Conservation (phyloP, 1,284 basidiomycete genomes). For the Inonotus hispidus region DNA sequence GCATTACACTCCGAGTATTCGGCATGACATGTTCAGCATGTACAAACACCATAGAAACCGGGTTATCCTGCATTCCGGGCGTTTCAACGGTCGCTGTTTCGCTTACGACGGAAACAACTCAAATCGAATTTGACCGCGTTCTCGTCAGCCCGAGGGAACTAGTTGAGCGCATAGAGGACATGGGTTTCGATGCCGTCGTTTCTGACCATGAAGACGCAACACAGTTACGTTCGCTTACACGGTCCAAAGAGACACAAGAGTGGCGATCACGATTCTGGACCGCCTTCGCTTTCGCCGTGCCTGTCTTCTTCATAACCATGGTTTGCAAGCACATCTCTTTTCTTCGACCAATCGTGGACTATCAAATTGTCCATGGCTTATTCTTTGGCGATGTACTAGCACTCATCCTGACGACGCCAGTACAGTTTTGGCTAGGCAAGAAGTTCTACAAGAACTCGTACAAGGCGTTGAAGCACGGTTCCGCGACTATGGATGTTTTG, state of each 20-base stretch:
- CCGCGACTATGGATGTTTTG: conserved; percentile 96
- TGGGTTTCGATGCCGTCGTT: conserved; percentile 90
- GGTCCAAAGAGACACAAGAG: conserved; percentile 87
- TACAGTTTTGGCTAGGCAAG: conserved; percentile 88
- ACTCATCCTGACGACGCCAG: conserved; percentile 82
- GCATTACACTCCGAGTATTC: conserved; percentile 72
- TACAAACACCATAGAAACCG: conserved; percentile 71
- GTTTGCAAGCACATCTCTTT: conserved; percentile 70
- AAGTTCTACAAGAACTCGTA: conserved; percentile 89
- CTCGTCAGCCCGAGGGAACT: conserved; percentile 78
- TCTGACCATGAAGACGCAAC: conserved; percentile 79
- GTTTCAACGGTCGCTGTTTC: conserved; percentile 71
- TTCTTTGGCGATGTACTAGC: conserved; percentile 84
- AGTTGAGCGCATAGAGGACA: conserved; percentile 81
- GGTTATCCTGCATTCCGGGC: conserved; percentile 69
- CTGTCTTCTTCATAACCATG: conserved; percentile 94
- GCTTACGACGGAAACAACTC: conserved; percentile 67
- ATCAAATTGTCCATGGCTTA: conserved; percentile 55
- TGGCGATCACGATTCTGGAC: conserved; percentile 84
- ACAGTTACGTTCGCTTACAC: conserved; percentile 85
- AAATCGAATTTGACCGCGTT: conserved; percentile 71
- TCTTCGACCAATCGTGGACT: conserved; percentile 43
- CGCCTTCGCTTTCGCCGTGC: conserved; percentile 78
- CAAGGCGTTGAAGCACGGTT: conserved; percentile 85
- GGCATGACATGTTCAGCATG: conserved; percentile 91